These are phyloP conservation scores for Cucurbitaria berberidis DNA, from an alignment of 2,329 filamentous ascomycete species.

Conservation along the genomic window DNA sequence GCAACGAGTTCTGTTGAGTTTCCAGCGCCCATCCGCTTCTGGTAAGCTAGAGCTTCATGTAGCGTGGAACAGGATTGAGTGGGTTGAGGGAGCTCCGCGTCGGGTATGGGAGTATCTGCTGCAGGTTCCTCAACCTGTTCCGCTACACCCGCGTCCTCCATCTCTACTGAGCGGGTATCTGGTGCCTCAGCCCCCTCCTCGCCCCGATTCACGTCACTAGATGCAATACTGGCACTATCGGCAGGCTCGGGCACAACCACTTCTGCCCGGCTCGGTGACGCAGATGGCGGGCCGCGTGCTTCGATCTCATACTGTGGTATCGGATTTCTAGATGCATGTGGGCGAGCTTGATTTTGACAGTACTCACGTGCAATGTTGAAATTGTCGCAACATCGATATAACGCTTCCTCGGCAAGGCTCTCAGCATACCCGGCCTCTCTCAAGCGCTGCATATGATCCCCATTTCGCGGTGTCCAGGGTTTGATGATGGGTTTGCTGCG, in stretches of 20 bases:
- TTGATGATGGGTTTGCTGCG: slow-evolving; percentile 55
- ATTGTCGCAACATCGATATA: slow-evolving; percentile 80
- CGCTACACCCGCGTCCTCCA: slow-evolving; percentile 42
- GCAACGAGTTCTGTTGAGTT: slow-evolving; percentile 58
- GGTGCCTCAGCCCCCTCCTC: slow-evolving; percentile 35
- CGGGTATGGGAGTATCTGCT: slow-evolving; percentile 25
- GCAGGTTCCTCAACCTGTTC: slow-evolving; percentile 17
- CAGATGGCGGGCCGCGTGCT: slow-evolving; percentile 33
- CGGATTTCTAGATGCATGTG: slow-evolving; percentile 68
- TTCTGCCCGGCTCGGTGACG: slow-evolving; percentile 43
- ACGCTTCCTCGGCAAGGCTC: slow-evolving; percentile 75
- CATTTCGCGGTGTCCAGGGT: slow-evolving; percentile 59
- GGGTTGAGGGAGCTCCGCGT: slow-evolving; percentile 10
- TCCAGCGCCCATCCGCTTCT: slow-evolving; percentile 39
- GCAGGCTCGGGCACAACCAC: slow-evolving; percentile 40
- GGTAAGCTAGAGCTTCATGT: slow-evolving; percentile 41
- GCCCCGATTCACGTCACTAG: slow-evolving; percentile 34
- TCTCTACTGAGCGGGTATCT: slow-evolving; percentile 47
- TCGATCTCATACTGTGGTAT: slow-evolving; percentile 61
- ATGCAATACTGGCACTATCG: slow-evolving; percentile 35
- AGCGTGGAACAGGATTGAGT: slow-evolving; percentile 15
- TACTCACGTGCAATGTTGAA: slow-evolving; percentile 71
- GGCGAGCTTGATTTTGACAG: slow-evolving; percentile 67
- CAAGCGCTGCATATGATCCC: slow-evolving; percentile 53
- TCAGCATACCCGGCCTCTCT: slow-evolving; percentile 58